Conservation (phyloP, 208 protist genomes). For the Acanthamoeba triangularis region DNA sequence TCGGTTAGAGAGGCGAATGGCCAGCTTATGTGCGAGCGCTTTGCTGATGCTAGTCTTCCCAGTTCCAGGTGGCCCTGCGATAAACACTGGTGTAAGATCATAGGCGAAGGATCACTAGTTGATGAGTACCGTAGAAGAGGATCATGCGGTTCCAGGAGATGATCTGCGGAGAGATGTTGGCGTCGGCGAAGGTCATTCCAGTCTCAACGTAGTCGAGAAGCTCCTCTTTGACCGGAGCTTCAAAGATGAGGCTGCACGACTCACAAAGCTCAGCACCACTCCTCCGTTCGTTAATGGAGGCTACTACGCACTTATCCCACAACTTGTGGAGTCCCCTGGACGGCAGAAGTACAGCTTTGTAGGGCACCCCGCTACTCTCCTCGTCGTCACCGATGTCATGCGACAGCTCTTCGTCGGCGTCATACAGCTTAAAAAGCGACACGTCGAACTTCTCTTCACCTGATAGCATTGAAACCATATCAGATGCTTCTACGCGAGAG, state of each 20-base stretch:
- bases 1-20: slow-evolving; percentile 84
- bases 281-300: neutral
- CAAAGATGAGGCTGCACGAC: slow-evolving; percentile 10
- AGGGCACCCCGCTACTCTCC: neutral
- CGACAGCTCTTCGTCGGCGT: neutral
- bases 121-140: slow-evolving; percentile 81
- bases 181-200: slow-evolving; percentile 93
- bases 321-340: neutral
- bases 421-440: neutral
- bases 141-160: slow-evolving; percentile 90
- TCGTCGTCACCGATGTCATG: neutral
- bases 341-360: neutral
- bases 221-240: neutral
- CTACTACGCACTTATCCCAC: neutral
- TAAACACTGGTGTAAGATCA: slow-evolving; percentile 79
- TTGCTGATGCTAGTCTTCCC: slow-evolving; percentile 90
- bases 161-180: slow-evolving; percentile 92
- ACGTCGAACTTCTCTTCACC: neutral
- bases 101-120: slow-evolving; percentile 33
- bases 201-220: slow-evolving; percentile 94
- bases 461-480: neutral
- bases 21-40: slow-evolving; percentile 93
- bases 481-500: neutral
- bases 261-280: neutral
- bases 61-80: slow-evolving; percentile 96